These are phyloP conservation scores for Zygosaccharomyces lentus DNA, from an alignment of 805 yeast genomes.

Conservation along the genomic window DNA sequence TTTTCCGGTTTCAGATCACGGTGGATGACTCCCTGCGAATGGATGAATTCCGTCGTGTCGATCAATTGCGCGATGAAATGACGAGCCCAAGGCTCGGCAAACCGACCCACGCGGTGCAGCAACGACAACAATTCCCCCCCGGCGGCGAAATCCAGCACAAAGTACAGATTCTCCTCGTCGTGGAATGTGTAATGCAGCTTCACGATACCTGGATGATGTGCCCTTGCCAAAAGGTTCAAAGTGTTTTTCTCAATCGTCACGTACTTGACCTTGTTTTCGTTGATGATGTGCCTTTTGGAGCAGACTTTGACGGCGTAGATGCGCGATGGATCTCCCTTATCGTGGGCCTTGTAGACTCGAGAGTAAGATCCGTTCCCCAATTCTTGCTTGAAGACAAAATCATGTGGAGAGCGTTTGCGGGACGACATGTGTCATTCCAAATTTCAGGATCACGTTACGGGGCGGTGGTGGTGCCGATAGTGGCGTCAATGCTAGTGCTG, in stretches of 20 bases:
- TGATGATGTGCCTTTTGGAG: constrained; percentile 86
- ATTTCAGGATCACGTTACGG: not conserved
- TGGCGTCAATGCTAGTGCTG: too few relatives aligned
- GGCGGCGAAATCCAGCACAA: constrained; percentile 90
- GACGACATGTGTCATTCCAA: constrained; percentile 19
- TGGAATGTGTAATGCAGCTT: constrained; percentile 91
- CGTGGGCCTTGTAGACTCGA: constrained; percentile 84
- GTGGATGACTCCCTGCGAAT: constrained; percentile 83
- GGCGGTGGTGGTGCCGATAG: not conserved
- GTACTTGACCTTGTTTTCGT: constrained; percentile 90
- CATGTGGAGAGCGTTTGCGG: constrained; percentile 33
- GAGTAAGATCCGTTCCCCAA: constrained; percentile 96
- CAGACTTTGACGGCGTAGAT: constrained; percentile 89
- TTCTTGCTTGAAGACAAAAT: constrained; percentile 33
- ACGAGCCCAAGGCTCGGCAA: constrained; percentile 67
- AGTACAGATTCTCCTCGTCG: constrained; percentile 80
- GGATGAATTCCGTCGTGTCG: constrained; percentile 90
- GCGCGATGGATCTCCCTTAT: constrained; percentile 44
- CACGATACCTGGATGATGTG: constrained; percentile 92
- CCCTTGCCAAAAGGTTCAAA: constrained; percentile 61
- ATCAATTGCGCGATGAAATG: constrained; percentile 82
- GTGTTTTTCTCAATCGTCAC: constrained; percentile 94
- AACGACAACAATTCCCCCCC: constrained; percentile 88
- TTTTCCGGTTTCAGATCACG: constrained; percentile 95
- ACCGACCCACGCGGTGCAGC: constrained; percentile 70